A percentile compares a stretch with the other conserved stretches of the same genome.
phyloP scores from a whole-genome alignment of 352 stramenopile genomes.

The Globisporangium cederbergense region DNA sequence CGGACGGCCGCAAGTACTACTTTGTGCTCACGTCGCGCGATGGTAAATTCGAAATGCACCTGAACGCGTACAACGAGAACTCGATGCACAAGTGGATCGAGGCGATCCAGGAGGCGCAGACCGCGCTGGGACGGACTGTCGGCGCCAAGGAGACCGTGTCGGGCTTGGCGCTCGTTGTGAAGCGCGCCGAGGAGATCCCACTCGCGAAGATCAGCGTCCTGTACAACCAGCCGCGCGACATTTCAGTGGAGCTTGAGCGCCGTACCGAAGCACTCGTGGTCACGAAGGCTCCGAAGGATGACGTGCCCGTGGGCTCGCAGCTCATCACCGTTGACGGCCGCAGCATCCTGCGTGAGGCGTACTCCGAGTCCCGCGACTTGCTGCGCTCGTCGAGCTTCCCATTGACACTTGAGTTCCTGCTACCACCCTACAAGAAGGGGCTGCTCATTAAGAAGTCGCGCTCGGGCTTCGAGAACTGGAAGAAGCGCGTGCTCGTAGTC shows the following conservation, averaged over 20 bases:
- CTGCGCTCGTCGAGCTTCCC: slow-evolving; percentile 58
- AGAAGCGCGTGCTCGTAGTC: slow-evolving; percentile 73
- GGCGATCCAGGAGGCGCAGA: slow-evolving; percentile 74
- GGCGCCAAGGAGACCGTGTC: slow-evolving; percentile 52
- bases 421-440: slow-evolving; percentile 82
- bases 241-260: slow-evolving; percentile 70
- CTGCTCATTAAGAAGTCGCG: slow-evolving; percentile 83
- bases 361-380: slow-evolving; percentile 42
- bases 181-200: slow-evolving; percentile 76
- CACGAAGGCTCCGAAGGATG: slow-evolving; percentile 39
- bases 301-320: slow-evolving; percentile 67
- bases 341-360: slow-evolving; percentile 69
- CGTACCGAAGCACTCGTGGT: slow-evolving; percentile 78
- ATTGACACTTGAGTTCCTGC: slow-evolving; percentile 67
- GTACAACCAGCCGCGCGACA: slow-evolving; percentile 59
- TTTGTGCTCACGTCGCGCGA: slow-evolving; percentile 83
- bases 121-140: slow-evolving; percentile 38
- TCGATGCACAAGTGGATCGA: slow-evolving; percentile 89
- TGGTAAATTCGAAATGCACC: slow-evolving; percentile 81
- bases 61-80: slow-evolving; percentile 76
- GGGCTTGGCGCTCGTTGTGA: slow-evolving; percentile 67
- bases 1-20: slow-evolving; percentile 80
- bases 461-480: slow-evolving; percentile 87
- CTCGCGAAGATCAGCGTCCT: slow-evolving; percentile 56
- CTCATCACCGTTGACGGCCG: slow-evolving; percentile 55